Evolutionary conservation across 2,329 filamentous ascomycete genomes (phyloP).

Genomic region (Myrmaecium sp.): DNA sequence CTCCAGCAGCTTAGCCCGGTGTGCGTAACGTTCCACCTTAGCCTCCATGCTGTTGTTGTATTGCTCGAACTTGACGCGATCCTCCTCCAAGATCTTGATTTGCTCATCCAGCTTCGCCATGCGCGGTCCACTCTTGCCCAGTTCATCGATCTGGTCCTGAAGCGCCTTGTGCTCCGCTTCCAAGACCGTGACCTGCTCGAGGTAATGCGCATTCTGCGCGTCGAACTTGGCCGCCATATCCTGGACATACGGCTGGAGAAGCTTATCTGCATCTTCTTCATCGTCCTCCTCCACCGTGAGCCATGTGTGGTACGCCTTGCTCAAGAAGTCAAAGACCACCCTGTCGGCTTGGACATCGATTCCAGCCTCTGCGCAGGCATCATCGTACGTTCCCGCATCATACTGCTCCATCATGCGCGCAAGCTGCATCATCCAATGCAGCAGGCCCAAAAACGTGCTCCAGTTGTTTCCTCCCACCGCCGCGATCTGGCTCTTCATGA

Average conservation of each 20-base stretch:
- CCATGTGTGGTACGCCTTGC: conserved; percentile 84
- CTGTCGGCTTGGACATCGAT: conserved; percentile 78
- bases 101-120: conserved; percentile 72
- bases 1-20: conserved; percentile 63
- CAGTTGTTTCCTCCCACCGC: conserved; percentile 95
- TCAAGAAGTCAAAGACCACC: conserved; percentile 87
- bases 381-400: conserved; percentile 61
- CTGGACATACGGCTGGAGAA: conserved; percentile 69
- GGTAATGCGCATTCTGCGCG: conserved; percentile 65
- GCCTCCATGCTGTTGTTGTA: conserved; percentile 76
- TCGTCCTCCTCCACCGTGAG: conserved; percentile 56
- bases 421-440: conserved; percentile 99
- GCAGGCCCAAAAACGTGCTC: conserved; percentile 79
- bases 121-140: conserved; percentile 74
- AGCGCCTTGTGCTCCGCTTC: conserved; percentile 74
- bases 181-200: conserved; percentile 66
- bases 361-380: conserved; percentile 74
- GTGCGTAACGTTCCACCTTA: conserved; percentile 78
- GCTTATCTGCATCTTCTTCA: conserved; percentile 75
- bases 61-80: conserved; percentile 85
- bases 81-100: conserved; percentile 86
- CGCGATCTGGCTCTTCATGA: conserved; percentile 88
- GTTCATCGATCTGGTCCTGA: conserved; percentile 70
- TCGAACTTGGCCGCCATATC: conserved; percentile 82
- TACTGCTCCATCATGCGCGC: conserved; percentile 87